Evolutionary conservation across 225 moss, liverwort and hornwort species (phyloP).

Genomic region (Thuidium tamariscinum): DNA sequence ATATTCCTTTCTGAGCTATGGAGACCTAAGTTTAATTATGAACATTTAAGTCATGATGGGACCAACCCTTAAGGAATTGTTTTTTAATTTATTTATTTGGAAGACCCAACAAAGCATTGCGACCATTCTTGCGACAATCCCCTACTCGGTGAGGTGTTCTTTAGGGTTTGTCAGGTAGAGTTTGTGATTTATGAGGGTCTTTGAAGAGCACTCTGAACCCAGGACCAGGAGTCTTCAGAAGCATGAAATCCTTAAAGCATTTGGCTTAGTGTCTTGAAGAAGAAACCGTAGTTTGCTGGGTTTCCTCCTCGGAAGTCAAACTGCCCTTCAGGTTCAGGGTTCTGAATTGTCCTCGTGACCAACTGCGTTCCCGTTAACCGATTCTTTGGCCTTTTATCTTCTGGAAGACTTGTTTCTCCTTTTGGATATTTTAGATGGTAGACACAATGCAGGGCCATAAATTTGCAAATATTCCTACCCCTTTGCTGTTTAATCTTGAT

Average conservation of each 20-base stretch:
- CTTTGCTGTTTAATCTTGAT: not conserved
- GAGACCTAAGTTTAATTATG: not conserved
- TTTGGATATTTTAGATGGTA: not conserved
- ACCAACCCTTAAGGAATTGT: not conserved
- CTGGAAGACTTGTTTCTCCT: not conserved
- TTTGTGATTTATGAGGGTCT: not conserved
- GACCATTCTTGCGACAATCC: not conserved
- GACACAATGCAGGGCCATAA: not conserved
- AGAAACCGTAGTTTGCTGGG: not conserved
- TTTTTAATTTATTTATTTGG: not conserved
- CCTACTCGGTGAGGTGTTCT: not conserved
- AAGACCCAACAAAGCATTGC: not conserved
- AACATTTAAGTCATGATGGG: not conserved
- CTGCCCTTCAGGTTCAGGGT: not conserved
- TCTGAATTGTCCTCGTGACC: not conserved
- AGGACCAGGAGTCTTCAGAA: not conserved
- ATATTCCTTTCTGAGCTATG: not conserved
- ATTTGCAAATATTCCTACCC: not conserved
- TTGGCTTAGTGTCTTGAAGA: not conserved
- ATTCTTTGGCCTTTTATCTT: not conserved
- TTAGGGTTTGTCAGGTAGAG: not conserved
- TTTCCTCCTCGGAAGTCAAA: not conserved
- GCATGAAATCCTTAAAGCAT: not conserved
- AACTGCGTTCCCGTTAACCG: not conserved
- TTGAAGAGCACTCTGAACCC: not conserved